Evolutionary conservation across 257 asterid genomes (phyloP).

Genomic region (Solanum etuberosum): DNA sequence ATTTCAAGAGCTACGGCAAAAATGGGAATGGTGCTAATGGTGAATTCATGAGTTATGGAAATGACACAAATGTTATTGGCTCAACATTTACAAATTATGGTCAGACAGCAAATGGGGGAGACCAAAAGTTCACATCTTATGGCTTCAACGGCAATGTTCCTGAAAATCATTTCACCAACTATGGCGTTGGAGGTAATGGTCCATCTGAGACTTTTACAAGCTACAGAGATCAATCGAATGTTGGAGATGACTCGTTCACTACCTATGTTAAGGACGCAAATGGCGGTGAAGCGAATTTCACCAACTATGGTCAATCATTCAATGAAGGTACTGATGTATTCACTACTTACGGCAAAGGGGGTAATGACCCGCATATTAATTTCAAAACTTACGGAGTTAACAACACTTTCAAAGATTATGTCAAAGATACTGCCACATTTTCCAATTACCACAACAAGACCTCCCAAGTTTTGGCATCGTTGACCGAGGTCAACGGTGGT

Average conservation of each 20-base stretch:
- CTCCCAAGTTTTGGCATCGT: conserved; percentile 7
- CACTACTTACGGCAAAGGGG: conserved; percentile 39
- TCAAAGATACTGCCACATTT: conserved; percentile 33
- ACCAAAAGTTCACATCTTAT: conserved; percentile 52
- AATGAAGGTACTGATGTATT: conserved; percentile 78
- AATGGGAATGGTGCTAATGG: conserved; percentile 53
- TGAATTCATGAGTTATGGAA: conserved; percentile 52
- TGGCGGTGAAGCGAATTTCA: conserved; percentile 27
- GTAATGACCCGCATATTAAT: conserved; percentile 8
- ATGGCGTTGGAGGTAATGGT: conserved; percentile 49
- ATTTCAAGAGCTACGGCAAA: conserved; percentile 59
- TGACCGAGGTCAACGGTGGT: conserved; percentile 9
- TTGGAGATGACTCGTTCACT: conserved; percentile 64
- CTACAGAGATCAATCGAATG: conserved; percentile 68
- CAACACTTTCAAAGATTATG: conserved; percentile 58
- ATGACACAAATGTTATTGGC: conserved; percentile 45
- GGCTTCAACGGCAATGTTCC: conserved; percentile 50
- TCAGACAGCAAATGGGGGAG: conserved; percentile 31
- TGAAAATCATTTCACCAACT: conserved; percentile 40
- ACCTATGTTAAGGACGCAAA: conserved; percentile 54
- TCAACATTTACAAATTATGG: conserved; percentile 66
- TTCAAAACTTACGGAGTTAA: conserved; percentile 60
- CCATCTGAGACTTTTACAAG: conserved; percentile 43
- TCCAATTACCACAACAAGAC: conserved; percentile 35
- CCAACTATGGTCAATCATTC: conserved; percentile 58